Evolutionary conservation across 352 stramenopile species (phyloP).

Genomic region (Pythium volutum): DNA sequence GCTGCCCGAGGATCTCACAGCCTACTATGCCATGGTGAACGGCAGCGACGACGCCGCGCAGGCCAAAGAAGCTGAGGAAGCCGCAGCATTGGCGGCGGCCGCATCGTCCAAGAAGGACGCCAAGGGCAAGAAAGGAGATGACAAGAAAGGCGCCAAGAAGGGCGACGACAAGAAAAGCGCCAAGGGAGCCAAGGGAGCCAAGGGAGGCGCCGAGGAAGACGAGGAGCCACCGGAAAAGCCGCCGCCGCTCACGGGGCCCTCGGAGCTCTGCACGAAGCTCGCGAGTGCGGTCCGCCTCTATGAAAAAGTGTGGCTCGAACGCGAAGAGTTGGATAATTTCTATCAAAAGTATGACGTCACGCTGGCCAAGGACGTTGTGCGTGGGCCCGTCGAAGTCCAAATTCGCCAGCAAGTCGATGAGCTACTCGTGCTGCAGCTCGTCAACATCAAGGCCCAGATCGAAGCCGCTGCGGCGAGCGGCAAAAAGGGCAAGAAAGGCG

Average conservation of each 20-base stretch:
- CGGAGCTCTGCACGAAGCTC: conserved; percentile 81
- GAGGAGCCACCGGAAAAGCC: conserved; percentile 76
- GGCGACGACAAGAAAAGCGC: conserved; percentile 53
- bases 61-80: conserved; percentile 49
- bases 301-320: conserved; percentile 85
- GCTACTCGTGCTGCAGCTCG: conserved; percentile 92
- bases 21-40: conserved; percentile 77
- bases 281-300: conserved; percentile 60
- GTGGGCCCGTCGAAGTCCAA: conserved; percentile 81
- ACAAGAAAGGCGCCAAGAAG: conserved; percentile 38
- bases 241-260: conserved; percentile 83
- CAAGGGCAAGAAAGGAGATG: conserved; percentile 46
- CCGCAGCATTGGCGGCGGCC: conserved; percentile 7
- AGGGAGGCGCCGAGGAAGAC: conserved; percentile 37
- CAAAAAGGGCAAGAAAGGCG: conserved; percentile 83
- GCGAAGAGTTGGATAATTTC: conserved; percentile 89
- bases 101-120: conserved; percentile 29
- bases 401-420: conserved; percentile 91
- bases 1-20: conserved; percentile 88
- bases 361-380: conserved; percentile 89
- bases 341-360: conserved; percentile 93
- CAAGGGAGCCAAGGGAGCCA: conserved; percentile 31
- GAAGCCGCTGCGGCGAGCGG: conserved; percentile 54
- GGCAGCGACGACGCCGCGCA: conserved; percentile 45
- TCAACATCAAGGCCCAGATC: conserved; percentile 93